Conservation (phyloP, 2,329 filamentous ascomycete species). For the Arachnomyces sp. region DNA sequence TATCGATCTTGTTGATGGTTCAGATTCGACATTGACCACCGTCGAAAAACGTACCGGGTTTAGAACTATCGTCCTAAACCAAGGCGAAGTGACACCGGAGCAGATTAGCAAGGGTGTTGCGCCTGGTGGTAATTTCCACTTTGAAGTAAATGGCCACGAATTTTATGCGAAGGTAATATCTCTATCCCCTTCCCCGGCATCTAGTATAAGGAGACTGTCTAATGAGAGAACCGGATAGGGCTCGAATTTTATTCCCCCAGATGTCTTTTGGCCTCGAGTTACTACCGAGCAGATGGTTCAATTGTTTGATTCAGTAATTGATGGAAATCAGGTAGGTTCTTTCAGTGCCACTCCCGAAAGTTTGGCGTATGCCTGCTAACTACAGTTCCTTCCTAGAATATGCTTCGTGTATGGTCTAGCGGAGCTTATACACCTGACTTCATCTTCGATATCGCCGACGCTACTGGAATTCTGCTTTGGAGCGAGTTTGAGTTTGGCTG, state of each 20-base stretch:
- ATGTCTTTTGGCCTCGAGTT: conserved; percentile 56
- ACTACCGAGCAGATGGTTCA: conserved; percentile 45
- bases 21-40: conserved; percentile 32
- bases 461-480: too few relatives aligned
- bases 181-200: too few relatives aligned
- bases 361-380: too few relatives aligned
- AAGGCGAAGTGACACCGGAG: conserved; percentile 45
- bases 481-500: too few relatives aligned
- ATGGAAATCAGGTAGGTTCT: conserved; percentile 55
- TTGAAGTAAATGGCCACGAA: conserved; percentile 57
- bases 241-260: conserved; percentile 56
- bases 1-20: conserved; percentile 37
- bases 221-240: too few relatives aligned
- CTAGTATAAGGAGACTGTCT: too few relatives aligned
- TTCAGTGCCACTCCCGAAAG: too few relatives aligned
- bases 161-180: conserved; percentile 61
- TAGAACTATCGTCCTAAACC: conserved; percentile 54
- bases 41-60: conserved; percentile 53
- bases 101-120: conserved; percentile 49
- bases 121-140: conserved; percentile 56
- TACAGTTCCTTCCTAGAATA: too few relatives aligned
- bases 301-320: conserved; percentile 49
- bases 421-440: too few relatives aligned
- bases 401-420: too few relatives aligned
- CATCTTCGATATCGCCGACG: too few relatives aligned